phyloP scores from a whole-genome alignment of 345 rosid genomes.

The Fremontodendron californicum region DNA sequence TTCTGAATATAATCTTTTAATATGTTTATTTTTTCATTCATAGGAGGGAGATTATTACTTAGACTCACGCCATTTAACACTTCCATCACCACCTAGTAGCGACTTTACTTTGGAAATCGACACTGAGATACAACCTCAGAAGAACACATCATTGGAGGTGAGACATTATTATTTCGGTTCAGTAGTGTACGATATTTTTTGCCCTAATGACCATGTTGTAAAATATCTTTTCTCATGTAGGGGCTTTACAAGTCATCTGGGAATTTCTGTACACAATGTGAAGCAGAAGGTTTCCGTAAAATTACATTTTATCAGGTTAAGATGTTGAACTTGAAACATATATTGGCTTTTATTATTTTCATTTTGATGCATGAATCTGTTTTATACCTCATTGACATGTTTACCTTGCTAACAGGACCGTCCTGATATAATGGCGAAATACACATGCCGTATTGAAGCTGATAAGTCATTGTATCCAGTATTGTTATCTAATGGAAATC shows the following conservation, averaged over 20 bases:
- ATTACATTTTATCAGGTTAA: constrained; percentile 89
- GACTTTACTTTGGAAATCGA: constrained; percentile 70
- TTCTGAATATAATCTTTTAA: not conserved
- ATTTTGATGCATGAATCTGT: constrained; percentile 12
- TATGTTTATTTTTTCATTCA: not conserved
- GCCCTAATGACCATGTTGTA: not conserved
- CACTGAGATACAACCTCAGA: constrained; percentile 81
- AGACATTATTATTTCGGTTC: constrained; percentile 7
- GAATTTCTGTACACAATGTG: constrained; percentile 95
- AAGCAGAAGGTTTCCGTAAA: constrained; percentile 97
- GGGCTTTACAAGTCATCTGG: constrained; percentile 96
- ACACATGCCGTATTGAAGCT: constrained; percentile 87
- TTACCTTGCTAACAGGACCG: constrained; percentile 61
- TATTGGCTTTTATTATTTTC: constrained; percentile 7
- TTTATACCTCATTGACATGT: constrained; percentile 14
- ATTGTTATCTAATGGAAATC: constrained; percentile 90
- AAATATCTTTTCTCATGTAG: constrained; percentile 28
- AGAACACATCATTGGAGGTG: constrained; percentile 92
- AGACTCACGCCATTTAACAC: constrained; percentile 66
- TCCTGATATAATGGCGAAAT: constrained; percentile 95
- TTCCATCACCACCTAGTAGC: constrained; percentile 57
- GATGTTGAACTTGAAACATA: constrained; percentile 13
- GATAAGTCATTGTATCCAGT: constrained; percentile 88
- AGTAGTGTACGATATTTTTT: not conserved
- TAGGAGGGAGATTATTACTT: constrained; percentile 66